A percentile compares a stretch with the other conserved stretches of the same genome.
Conservation (phyloP, 495 filamentous ascomycete species). For the Oleoguttula mirabilis region DNA sequence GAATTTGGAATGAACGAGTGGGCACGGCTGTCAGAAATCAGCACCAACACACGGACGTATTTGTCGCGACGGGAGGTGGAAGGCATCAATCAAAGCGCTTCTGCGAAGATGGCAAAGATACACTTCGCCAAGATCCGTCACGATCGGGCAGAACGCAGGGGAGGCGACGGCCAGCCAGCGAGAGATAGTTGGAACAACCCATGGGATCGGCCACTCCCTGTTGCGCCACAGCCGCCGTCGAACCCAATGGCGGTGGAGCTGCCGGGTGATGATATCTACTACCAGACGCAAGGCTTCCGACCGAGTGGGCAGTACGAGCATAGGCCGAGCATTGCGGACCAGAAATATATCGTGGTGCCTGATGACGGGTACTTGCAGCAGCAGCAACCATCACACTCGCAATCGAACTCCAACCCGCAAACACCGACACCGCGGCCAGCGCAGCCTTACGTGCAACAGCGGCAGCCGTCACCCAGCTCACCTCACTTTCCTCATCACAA, state of each 20-base stretch:
- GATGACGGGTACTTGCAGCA: conserved; percentile 42
- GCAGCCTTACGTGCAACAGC: conserved; percentile 2
- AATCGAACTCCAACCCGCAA: neutral
- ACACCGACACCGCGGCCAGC: conserved; percentile 6
- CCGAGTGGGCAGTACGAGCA: conserved; percentile 24
- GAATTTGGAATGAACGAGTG: conserved; percentile 99
- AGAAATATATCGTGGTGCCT: conserved; percentile 50
- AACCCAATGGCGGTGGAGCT: conserved; percentile 44
- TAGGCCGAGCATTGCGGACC: conserved; percentile 29
- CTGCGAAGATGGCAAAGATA: conserved; percentile 75
- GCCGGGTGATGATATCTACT: conserved; percentile 44
- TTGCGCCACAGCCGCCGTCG: conserved; percentile 4
- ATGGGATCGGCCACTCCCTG: conserved; percentile 25
- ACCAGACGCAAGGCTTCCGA: conserved; percentile 26
- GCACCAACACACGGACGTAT: conserved; percentile 77
- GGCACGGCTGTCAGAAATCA: conserved; percentile 84
- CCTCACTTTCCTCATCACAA: neutral
- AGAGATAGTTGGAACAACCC: conserved; percentile 15
- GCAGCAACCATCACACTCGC: neutral
- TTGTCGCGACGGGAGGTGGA: conserved; percentile 62
- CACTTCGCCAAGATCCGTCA: conserved; percentile 49
- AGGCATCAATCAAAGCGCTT: conserved; percentile 55
- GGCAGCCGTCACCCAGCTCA: conserved; percentile 2
- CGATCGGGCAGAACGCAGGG: conserved; percentile 21
- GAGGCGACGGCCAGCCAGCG: neutral